Evolutionary conservation across 768 basidiomycete genomes (phyloP), one percentile per base, ranked within the genome.

Genomic region (Leucocoprinus leucothites): DNA sequence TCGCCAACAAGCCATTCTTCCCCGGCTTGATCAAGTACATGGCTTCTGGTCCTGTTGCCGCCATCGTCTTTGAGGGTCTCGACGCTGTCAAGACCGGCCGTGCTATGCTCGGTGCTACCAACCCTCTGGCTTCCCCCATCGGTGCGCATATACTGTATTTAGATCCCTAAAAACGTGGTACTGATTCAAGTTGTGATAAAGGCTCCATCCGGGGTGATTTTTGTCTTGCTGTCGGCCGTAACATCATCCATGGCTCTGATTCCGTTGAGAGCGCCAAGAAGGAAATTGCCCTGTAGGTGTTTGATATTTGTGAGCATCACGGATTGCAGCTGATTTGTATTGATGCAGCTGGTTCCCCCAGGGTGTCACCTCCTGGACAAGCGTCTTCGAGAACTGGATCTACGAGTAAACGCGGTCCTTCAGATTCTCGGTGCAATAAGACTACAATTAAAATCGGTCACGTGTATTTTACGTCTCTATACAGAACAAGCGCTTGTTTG

Each of bases 161-260:
- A 5, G 18, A n/a, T 7, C n/a, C 7, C 34, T 21, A 14, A 11
- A 2, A 19, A 14, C 14, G 18, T 19, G 36, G 51, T 22, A 40
- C 9, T 51, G 28, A 41, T 28, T 31, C 24, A n/a, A 22, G 55
- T 58, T 51, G 60, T 58, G 25, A 49, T 51, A 22, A 35, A 92
- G 91, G 93, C 57, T 90, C 94, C 59, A 98, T 98, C 78, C 93
- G 95, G 72, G 95, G 94, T 56, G 94, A 97, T 78, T 97, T 81
- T 74, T 88, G 86, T 64, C 87, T 98, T 64, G 91, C 94, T 63
- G 89, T 94, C 63, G 96, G 94, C 57, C 91, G 93, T 65, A 96
- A 95, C 80, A 89, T 94, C 71, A 91, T 89, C 77, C 91, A 94
- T 68, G 91, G 92, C 56, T 93, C 91, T 49, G 92, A 94, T 74